These are phyloP conservation scores for Prunus dulcis DNA, from an alignment of 306 rosid species.

Conservation along the genomic window DNA sequence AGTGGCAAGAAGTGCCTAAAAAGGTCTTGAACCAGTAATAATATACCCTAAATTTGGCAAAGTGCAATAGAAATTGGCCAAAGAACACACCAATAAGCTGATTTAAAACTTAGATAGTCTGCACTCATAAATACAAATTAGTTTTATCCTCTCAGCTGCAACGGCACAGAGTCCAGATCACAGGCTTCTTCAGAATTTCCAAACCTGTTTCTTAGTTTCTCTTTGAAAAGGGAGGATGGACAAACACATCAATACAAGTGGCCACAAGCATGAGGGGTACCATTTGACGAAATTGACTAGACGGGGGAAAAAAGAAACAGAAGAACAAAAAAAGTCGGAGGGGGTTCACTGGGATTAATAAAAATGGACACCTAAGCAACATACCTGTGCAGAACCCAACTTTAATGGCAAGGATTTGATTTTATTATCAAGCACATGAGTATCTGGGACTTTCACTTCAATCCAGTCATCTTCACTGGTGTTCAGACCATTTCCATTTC, in stretches of 20 bases:
- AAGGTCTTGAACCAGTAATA: background rate
- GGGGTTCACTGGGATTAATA: background rate
- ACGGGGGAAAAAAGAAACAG: background rate
- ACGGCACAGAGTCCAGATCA: background rate
- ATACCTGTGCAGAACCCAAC: conserved; percentile 46
- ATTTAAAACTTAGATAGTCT: background rate
- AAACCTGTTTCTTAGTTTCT: background rate
- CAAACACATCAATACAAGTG: background rate
- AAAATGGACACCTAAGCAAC: conserved; percentile 5
- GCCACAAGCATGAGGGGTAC: background rate
- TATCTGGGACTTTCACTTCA: conserved; percentile 52
- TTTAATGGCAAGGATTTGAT: conserved; percentile 19
- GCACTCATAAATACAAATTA: background rate
- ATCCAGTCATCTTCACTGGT: conserved; percentile 80
- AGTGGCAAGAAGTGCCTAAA: background rate
- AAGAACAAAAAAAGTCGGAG: background rate
- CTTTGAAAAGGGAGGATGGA: background rate
- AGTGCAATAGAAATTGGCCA: background rate
- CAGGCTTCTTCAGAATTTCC: background rate
- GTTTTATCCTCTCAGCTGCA: background rate
- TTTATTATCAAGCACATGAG: conserved; percentile 18
- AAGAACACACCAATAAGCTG: background rate
- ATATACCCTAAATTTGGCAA: background rate
- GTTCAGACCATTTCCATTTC: conserved; percentile 25
- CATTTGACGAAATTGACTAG: background rate